Evolutionary conservation across 2,329 filamentous ascomycete species (phyloP).

Genomic region (Dothiorella sarmentorum): DNA sequence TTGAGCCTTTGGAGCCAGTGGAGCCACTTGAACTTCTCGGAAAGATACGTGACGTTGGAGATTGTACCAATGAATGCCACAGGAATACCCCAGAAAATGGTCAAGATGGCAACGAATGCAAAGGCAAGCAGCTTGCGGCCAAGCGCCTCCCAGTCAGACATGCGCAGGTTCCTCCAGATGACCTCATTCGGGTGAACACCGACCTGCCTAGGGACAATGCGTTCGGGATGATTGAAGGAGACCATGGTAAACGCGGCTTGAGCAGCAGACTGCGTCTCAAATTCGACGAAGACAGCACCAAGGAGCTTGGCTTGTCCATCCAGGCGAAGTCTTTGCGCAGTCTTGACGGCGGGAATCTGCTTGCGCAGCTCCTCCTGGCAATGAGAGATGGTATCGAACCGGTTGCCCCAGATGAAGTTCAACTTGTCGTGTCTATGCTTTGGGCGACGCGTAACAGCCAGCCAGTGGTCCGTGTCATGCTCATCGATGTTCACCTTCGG

Average conservation of each 20-base stretch:
- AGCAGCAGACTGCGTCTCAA: conserved; percentile 74
- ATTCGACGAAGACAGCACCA: conserved; percentile 84
- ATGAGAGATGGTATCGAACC: conserved; percentile 76
- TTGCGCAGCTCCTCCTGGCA: conserved; percentile 70
- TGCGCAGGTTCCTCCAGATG: conserved; percentile 46
- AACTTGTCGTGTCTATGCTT: conserved; percentile 33
- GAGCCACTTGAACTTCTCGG: conserved; percentile 36
- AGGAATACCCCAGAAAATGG: conserved; percentile 47
- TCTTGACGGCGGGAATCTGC: conserved; percentile 66
- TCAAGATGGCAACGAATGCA: conserved; percentile 39
- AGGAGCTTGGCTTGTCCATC: conserved; percentile 64
- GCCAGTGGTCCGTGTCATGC: conserved; percentile 24
- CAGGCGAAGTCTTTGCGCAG: conserved; percentile 64
- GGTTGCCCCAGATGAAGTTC: conserved; percentile 42
- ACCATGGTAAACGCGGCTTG: conserved; percentile 77
- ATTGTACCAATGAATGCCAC: conserved; percentile 44
- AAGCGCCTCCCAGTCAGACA: conserved; percentile 32
- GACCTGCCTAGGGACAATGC: conserved; percentile 36
- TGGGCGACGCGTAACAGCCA: conserved; percentile 39
- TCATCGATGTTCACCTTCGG: conserved; percentile 27
- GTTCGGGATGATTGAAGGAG: conserved; percentile 67
- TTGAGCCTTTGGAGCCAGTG: conserved; percentile 43
- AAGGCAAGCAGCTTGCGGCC: conserved; percentile 34
- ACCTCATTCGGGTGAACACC: conserved; percentile 46
- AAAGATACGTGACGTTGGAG: conserved; percentile 45